Percentiles rank a stretch among this genome's conserved stretches.
Conservation (phyloP, 805 yeast genomes). For the Monosporozyma aerobia region DNA sequence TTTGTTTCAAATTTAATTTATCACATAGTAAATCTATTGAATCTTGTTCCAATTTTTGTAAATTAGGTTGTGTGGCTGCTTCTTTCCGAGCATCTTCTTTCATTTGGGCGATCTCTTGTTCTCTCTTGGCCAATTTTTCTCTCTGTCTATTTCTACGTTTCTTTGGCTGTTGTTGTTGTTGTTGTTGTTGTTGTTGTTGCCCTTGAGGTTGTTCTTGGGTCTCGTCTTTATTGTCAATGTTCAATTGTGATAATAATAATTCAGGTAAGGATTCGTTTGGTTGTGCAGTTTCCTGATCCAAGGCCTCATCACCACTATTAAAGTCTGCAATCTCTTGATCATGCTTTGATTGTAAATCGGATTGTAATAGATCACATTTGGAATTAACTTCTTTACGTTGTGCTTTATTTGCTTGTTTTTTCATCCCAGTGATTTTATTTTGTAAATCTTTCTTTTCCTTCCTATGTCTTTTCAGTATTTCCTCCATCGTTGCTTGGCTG, state of each 20-base stretch:
- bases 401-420: slow-evolving; percentile 75
- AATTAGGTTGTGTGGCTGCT: slow-evolving; percentile 56
- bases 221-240: slow-evolving; percentile 15
- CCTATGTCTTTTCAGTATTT: slow-evolving; percentile 41
- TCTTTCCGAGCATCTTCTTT: slow-evolving; percentile 63
- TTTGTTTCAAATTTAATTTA: slow-evolving; percentile 40
- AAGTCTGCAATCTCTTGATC: slow-evolving; percentile 37
- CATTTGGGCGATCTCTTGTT: slow-evolving; percentile 54
- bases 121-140: slow-evolving; percentile 69
- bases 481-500: slow-evolving; percentile 12
- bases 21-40: slow-evolving; percentile 48
- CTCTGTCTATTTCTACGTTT: slow-evolving; percentile 67
- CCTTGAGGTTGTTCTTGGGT: too few relatives aligned
- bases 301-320: slow-evolving; percentile 1
- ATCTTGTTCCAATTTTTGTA: slow-evolving; percentile 61
- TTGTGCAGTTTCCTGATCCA: slow-evolving; percentile 1
- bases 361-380: slow-evolving; percentile 53
- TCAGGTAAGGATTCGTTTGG: slow-evolving; percentile 41
- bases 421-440: slow-evolving; percentile 62
- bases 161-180: slow-evolving; percentile 21
- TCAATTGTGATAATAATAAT: slow-evolving; percentile 48
- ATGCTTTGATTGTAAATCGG: slow-evolving; percentile 46
- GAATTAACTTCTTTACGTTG: slow-evolving; percentile 57
- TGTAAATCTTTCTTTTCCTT: slow-evolving; percentile 60
- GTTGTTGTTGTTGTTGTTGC: not conserved